Evolutionary conservation across 2,329 filamentous ascomycete genomes (phyloP).

Genomic region (Venturia carpophila): DNA sequence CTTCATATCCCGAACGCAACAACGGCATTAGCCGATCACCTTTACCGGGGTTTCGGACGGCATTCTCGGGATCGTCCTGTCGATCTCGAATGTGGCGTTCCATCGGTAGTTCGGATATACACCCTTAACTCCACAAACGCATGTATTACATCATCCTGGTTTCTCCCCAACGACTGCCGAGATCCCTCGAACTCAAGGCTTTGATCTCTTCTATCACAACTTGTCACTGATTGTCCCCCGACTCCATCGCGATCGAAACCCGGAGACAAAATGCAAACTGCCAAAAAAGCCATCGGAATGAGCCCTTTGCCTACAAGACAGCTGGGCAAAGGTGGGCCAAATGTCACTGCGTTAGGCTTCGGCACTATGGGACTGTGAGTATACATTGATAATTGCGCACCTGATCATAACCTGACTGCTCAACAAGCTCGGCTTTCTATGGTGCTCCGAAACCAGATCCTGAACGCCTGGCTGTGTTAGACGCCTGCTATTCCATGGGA

Average conservation of each 20-base stretch:
- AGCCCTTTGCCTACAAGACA: slow-evolving; percentile 32
- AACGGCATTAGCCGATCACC: no score
- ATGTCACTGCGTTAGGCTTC: slow-evolving; percentile 45
- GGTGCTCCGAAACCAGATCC: slow-evolving; percentile 41
- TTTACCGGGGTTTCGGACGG: background rate
- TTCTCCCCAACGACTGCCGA: background rate
- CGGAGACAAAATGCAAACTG: background rate
- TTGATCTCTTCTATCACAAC: background rate
- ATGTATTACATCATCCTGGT: background rate
- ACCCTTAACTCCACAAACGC: background rate
- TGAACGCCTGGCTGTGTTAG: slow-evolving; percentile 45
- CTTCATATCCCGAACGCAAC: no score
- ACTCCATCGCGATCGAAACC: background rate
- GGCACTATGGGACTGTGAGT: slow-evolving; percentile 45
- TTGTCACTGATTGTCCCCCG: background rate
- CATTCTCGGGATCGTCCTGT: background rate
- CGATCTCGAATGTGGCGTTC: background rate
- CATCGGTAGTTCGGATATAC: background rate
- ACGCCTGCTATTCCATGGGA: slow-evolving; percentile 44
- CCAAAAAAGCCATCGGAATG: slow-evolving; percentile 2
- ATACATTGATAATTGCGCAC: background rate
- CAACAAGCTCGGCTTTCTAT: slow-evolving; percentile 33
- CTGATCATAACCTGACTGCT: background rate
- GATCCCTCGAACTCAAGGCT: background rate
- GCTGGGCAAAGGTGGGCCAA: slow-evolving; percentile 46